Percentiles rank a stretch among this genome's conserved stretches.
These are phyloP conservation scores for Eucommia ulmoides DNA, from an alignment of 257 asterid genomes.

Conservation along the genomic window DNA sequence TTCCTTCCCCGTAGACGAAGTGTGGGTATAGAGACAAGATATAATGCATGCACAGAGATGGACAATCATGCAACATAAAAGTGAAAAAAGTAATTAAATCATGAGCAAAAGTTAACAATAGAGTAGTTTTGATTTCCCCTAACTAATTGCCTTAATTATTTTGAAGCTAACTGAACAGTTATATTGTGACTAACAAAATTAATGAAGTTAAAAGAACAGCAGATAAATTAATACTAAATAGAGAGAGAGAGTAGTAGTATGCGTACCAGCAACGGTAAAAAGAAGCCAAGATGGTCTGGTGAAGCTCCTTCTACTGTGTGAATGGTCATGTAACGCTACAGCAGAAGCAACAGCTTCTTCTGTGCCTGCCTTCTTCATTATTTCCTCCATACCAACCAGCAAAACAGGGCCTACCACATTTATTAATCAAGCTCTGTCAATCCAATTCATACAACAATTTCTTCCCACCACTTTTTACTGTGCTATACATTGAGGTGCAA, in stretches of 20 bases:
- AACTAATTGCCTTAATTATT: neutral
- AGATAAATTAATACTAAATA: neutral
- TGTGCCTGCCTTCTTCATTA: neutral
- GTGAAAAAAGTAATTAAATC: no score
- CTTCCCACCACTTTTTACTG: no score
- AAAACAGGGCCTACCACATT: neutral
- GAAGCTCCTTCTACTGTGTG: conserved; percentile 24
- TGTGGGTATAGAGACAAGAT: no score
- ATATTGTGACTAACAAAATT: neutral
- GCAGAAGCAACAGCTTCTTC: neutral
- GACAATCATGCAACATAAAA: no score
- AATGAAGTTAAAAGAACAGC: neutral
- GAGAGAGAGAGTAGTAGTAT: neutral
- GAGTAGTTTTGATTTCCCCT: neutral
- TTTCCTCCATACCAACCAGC: neutral
- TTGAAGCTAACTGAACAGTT: neutral
- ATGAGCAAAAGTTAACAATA: no score
- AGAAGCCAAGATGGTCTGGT: conserved; percentile 89
- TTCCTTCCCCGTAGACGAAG: no score
- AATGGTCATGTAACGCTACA: neutral
- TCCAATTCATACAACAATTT: no score
- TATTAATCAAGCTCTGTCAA: no score
- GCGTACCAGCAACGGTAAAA: conserved; percentile 70
- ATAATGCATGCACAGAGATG: no score
- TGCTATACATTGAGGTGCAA: neutral